phyloP scores from a whole-genome alignment of 1,139 yeast genomes.

The Tardiomyces depauwii region DNA sequence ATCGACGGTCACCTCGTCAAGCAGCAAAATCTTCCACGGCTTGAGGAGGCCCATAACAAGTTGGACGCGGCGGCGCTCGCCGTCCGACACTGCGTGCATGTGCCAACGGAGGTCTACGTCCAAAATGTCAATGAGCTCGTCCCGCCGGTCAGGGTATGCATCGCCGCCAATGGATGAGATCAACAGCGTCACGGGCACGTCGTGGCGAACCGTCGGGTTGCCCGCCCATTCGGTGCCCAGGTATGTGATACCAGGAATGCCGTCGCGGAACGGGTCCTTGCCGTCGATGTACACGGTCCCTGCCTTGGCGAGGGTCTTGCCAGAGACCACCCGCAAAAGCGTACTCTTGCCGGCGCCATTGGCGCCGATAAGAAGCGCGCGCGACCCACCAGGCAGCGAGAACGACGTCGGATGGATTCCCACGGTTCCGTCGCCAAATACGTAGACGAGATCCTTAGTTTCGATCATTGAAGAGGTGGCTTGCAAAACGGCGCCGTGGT shows the following conservation, averaged over 20 bases:
- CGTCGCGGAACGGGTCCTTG: slow-evolving; percentile 67
- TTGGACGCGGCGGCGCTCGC: slow-evolving; percentile 90
- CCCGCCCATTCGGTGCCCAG: slow-evolving; percentile 97
- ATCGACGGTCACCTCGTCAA: slow-evolving; percentile 95
- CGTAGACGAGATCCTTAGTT: slow-evolving; percentile 56
- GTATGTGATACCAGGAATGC: slow-evolving; percentile 65
- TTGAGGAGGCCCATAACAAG: slow-evolving; percentile 83
- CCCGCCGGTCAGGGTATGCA: slow-evolving; percentile 60
- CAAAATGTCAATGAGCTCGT: slow-evolving; percentile 56
- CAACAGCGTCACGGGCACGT: slow-evolving; percentile 72
- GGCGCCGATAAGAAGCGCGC: slow-evolving; percentile 78
- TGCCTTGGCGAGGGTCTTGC: slow-evolving; percentile 71
- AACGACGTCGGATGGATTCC: slow-evolving; percentile 59
- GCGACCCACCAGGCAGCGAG: slow-evolving; percentile 54
- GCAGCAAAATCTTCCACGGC: slow-evolving; percentile 75
- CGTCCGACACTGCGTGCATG: slow-evolving; percentile 87
- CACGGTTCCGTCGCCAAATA: slow-evolving; percentile 53
- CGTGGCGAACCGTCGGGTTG: slow-evolving; percentile 80
- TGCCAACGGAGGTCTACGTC: slow-evolving; percentile 87
- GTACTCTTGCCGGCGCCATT: slow-evolving; percentile 98
- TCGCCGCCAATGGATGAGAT: slow-evolving; percentile 80
- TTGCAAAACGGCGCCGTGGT: too few relatives aligned
- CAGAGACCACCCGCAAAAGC: slow-evolving; percentile 70
- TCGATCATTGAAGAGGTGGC: slow-evolving; percentile 31
- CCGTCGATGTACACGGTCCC: slow-evolving; percentile 63